Evolutionary conservation across 2,329 filamentous ascomycete species (phyloP).

Genomic region (Exophiala sp.): DNA sequence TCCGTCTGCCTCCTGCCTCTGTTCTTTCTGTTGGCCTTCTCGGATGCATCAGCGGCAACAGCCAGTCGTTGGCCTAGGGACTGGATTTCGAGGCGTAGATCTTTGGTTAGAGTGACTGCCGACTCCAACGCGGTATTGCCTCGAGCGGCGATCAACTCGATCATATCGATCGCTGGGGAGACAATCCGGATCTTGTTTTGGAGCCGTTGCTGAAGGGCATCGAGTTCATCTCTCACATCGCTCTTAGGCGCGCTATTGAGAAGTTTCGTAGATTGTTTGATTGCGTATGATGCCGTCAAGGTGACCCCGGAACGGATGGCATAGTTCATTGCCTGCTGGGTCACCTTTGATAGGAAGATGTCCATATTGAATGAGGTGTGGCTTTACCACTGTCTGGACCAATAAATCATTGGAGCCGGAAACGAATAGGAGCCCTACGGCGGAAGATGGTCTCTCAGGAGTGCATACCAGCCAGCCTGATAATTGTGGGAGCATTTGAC

Average conservation of each 20-base stretch:
- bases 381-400: background rate
- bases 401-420: no score
- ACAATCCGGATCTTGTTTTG: constrained; percentile 86
- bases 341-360: constrained; percentile 58
- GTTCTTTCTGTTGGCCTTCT: constrained; percentile 40
- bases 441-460: background rate
- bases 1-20: constrained; percentile 40
- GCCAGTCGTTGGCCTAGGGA: constrained; percentile 69
- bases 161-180: constrained; percentile 83
- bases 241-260: constrained; percentile 68
- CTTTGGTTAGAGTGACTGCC: constrained; percentile 74
- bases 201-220: constrained; percentile 64
- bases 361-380: constrained; percentile 56
- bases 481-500: background rate
- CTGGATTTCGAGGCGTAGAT: constrained; percentile 76
- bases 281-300: constrained; percentile 77
- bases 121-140: constrained; percentile 79
- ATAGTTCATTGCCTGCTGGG: constrained; percentile 82
- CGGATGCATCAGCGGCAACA: constrained; percentile 59
- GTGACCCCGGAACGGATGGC: constrained; percentile 82
- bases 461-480: background rate
- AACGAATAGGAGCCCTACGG: background rate
- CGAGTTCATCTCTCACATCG: constrained; percentile 64
- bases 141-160: constrained; percentile 75
- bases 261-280: constrained; percentile 71